phyloP scores from a whole-genome alignment of 257 asterid genomes.

The Voacanga thouarsii region DNA sequence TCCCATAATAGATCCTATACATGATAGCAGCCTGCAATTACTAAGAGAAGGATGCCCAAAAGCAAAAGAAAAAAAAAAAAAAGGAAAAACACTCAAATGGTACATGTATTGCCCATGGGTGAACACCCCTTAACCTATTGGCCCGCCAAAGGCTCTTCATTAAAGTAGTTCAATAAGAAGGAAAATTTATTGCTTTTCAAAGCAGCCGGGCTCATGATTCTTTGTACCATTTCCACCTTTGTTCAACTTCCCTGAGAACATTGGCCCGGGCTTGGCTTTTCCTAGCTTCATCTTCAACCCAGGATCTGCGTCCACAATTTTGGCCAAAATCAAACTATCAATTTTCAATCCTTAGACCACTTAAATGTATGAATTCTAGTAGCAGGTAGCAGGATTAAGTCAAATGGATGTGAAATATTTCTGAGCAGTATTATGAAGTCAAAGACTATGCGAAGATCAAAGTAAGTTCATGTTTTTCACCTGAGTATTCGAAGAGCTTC shows the following conservation, averaged over 20 bases:
- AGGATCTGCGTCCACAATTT: slow-evolving; percentile 48
- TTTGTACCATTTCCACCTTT: slow-evolving; percentile 87
- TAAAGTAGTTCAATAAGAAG: neutral
- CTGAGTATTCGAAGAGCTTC: slow-evolving; percentile 84
- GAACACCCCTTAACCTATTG: neutral
- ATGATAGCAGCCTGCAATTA: neutral
- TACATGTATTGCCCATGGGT: neutral
- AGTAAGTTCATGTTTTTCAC: slow-evolving; percentile 29
- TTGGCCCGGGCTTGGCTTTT: slow-evolving; percentile 75
- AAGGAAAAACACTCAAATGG: neutral
- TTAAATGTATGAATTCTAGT: neutral
- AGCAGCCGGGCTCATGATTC: slow-evolving; percentile 20
- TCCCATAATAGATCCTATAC: neutral
- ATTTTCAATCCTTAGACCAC: neutral
- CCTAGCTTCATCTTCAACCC: slow-evolving; percentile 93
- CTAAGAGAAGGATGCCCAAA: neutral
- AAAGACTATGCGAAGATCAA: neutral
- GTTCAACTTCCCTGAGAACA: slow-evolving; percentile 70
- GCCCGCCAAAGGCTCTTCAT: neutral
- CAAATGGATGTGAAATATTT: neutral
- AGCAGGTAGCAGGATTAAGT: neutral
- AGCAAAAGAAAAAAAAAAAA: too few relatives aligned
- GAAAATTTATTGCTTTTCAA: neutral
- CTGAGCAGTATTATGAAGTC: neutral
- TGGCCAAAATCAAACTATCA: neutral